A percentile compares a stretch with the other conserved stretches of the same genome.
Conservation (phyloP, 139 green algal species). For the Spirogloea muscicola region DNA sequence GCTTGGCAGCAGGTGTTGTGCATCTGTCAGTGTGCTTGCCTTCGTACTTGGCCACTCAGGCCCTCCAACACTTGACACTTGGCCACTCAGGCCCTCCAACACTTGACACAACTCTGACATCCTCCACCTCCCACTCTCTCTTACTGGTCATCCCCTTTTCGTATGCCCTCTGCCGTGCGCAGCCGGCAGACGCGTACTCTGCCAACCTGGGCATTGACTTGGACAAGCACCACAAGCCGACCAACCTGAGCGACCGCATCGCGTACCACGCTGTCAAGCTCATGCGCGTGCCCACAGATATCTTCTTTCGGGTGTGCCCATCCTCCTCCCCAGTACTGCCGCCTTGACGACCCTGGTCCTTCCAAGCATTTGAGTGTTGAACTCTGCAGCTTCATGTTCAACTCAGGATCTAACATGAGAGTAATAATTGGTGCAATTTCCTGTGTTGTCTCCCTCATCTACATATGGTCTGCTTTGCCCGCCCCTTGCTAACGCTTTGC, state of each 20-base stretch:
- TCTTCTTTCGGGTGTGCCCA: conserved; percentile 31
- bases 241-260: conserved; percentile 26
- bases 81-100: background rate
- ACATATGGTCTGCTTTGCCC: no score
- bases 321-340: no score
- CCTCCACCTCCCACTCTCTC: background rate
- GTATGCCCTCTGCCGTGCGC: background rate
- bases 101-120: background rate
- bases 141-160: background rate
- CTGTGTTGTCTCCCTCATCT: no score
- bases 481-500: no score
- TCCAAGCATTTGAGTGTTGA: no score
- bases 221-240: conserved; percentile 22
- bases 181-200: conserved; percentile 23
- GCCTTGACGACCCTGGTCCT: no score
- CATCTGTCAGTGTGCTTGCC: background rate
- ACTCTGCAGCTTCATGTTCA: no score
- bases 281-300: conserved; percentile 40
- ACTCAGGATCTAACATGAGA: no score
- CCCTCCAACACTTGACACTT: no score
- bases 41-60: background rate
- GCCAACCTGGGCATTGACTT: conserved; percentile 18
- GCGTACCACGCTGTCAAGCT: conserved; percentile 38
- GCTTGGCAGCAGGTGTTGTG: background rate
- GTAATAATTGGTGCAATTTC: no score